phyloP scores from a whole-genome alignment of 2,329 filamentous ascomycete genomes.

The Calonectria hawksworthii region DNA sequence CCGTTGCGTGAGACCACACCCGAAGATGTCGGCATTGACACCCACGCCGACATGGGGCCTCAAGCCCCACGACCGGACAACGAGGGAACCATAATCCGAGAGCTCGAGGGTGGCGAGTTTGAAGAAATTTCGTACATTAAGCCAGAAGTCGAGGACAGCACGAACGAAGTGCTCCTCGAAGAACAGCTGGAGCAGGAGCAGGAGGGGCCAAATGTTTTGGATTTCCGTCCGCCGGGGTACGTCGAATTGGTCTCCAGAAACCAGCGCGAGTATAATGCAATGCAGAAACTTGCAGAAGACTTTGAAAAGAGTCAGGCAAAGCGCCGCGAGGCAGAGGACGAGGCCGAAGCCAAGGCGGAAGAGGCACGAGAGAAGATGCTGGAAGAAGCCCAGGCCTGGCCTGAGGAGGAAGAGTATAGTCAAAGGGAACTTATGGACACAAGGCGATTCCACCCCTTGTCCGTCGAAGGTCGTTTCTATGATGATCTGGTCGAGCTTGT shows the following conservation, averaged over 20 bases:
- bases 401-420: conserved; percentile 51
- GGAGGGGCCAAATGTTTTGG: conserved; percentile 45
- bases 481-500: conserved; percentile 81
- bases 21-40: conserved; percentile 70
- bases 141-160: conserved; percentile 21
- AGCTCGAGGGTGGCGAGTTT: conserved; percentile 68
- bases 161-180: conserved; percentile 16
- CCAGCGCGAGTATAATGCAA: conserved; percentile 68
- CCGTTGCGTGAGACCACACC: conserved; percentile 74
- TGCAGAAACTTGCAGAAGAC: conserved; percentile 69
- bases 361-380: conserved; percentile 49
- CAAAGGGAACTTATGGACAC: conserved; percentile 51
- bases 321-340: conserved; percentile 47
- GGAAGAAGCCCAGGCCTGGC: conserved; percentile 44
- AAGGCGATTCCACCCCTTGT: conserved; percentile 80
- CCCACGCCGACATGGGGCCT: conserved; percentile 53
- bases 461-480: conserved; percentile 79
- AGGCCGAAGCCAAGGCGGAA: conserved; percentile 50
- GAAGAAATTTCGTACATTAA: conserved; percentile 72
- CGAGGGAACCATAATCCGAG: conserved; percentile 65
- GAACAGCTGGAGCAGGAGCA: conserved; percentile 44
- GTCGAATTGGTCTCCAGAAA: conserved; percentile 65
- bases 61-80: conserved; percentile 38
- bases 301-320: conserved; percentile 63
- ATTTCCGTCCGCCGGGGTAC: conserved; percentile 53